Evolutionary conservation across 2,329 filamentous ascomycete genomes (phyloP), one percentile per base, ranked within the genome.

Genomic region (Aspergillus carbonarius): DNA sequence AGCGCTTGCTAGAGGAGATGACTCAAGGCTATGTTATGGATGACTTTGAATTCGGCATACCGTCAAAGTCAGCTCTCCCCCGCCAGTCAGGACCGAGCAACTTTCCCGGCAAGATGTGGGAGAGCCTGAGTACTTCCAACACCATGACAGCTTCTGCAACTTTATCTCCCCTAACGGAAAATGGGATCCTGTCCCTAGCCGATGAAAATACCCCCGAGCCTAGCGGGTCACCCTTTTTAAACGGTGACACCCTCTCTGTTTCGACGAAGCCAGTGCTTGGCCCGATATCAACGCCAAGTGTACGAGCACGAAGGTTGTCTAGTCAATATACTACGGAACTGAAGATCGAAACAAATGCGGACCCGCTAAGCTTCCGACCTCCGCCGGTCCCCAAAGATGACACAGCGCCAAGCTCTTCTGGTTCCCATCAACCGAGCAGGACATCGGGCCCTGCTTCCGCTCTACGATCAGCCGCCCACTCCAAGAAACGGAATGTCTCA

Each of bases 1-100:
- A 93, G 70, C 83, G 88, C 34, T 83, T 92, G 54, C 75, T 97
- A 50, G 93, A 97, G 61, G 92, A 96, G 72, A 92, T 98, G 83
- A 92, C 91, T 0, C 86, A 85, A 63, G 91, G 90, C 54, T 93
- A 92, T 73, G 85, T 88, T 55, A 87, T 95, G 69, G 91, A 93
- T 57, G 89, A 93, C 57, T 96, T 96, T 69, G 84, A 91, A 58
- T 90, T 93, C 70, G 88, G 86, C 55, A 76, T 88, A 34, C 83
- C 86, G 66, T 83, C 83, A 5, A 91, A 88, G 66, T 88, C 85
- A 15, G 82, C 87, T 25, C 74, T 91, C 20, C 89, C 90, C 34
- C 85, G 91, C 59, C 88, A 93, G 69, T 95, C 92, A 3, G 89
- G 91, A 71, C 93, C 91, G 1, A 96, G 90, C 77, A 86, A 86